Evolutionary conservation across 2,329 filamentous ascomycete species (phyloP).

Genomic region (Colletotrichum cuscutae): DNA sequence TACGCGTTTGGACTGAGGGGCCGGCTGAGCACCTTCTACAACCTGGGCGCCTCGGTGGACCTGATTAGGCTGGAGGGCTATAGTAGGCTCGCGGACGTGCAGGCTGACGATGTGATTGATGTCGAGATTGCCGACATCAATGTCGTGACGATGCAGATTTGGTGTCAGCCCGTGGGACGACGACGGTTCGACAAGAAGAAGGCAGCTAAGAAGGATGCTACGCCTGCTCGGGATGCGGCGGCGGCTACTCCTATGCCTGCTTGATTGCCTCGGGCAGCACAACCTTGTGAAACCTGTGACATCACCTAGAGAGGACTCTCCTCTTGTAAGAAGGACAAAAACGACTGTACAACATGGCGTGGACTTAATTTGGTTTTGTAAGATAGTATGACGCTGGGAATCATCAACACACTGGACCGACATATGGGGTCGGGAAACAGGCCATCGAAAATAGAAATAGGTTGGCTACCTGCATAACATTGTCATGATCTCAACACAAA

Average conservation of each 20-base stretch:
- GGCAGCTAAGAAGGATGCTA: background rate
- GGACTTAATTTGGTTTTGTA: background rate
- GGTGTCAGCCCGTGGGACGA: constrained; percentile 7
- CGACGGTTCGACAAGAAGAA: background rate
- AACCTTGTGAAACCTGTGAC: background rate
- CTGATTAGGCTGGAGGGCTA: constrained; percentile 47
- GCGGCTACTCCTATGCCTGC: background rate
- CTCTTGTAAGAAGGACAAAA: background rate
- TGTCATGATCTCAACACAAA: background rate
- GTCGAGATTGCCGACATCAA: constrained; percentile 66
- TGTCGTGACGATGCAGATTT: constrained; percentile 42
- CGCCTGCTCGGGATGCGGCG: background rate
- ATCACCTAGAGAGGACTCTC: background rate
- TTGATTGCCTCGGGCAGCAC: background rate
- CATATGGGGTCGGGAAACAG: background rate
- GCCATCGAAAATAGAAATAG: too few species aligned
- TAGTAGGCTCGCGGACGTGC: constrained; percentile 54
- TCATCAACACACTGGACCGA: background rate
- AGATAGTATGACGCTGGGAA: background rate
- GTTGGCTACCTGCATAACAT: background rate
- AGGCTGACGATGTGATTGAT: constrained; percentile 63
- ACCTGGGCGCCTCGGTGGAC: constrained; percentile 54
- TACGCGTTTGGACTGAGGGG: constrained; percentile 49
- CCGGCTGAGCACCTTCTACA: constrained; percentile 60
- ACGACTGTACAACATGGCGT: background rate